Evolutionary conservation across 164 flowering plant species (phyloP).

Genomic region (Vitis rotundifolia): DNA sequence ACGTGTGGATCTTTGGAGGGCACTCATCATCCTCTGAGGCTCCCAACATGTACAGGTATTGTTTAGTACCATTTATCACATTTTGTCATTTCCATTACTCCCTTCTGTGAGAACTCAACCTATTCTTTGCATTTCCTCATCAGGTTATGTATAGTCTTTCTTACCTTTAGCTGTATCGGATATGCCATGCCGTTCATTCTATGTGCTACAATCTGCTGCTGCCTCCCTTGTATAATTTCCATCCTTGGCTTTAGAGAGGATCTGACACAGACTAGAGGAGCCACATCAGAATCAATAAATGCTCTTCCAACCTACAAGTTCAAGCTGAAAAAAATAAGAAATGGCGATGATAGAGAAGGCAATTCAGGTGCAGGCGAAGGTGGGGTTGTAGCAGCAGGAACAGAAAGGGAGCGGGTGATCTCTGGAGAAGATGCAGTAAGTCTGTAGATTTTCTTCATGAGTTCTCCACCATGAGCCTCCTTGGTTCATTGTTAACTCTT

Average conservation of each 20-base stretch:
- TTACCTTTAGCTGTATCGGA: constrained; percentile 89
- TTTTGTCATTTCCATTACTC: background rate
- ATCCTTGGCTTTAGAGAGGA: constrained; percentile 79
- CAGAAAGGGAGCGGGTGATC: constrained; percentile 77
- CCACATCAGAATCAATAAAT: constrained; percentile 74
- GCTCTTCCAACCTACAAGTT: constrained; percentile 82
- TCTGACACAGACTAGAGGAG: constrained; percentile 70
- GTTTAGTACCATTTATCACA: background rate
- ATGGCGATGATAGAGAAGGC: constrained; percentile 34
- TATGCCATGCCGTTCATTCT: constrained; percentile 96
- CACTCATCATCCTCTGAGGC: constrained; percentile 40
- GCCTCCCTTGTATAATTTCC: constrained; percentile 92
- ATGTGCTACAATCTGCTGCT: constrained; percentile 92
- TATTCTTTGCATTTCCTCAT: constrained; percentile 17
- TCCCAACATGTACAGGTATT: constrained; percentile 53
- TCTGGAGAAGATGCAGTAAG: constrained; percentile 97
- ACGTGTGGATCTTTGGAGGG: constrained; percentile 59
- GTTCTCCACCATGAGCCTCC: background rate
- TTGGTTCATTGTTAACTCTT: constrained; percentile 5
- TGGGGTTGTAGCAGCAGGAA: constrained; percentile 85
- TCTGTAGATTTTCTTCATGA: constrained; percentile 1
- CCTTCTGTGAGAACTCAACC: background rate
- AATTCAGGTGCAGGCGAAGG: constrained; percentile 48
- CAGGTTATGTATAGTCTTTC: constrained; percentile 95
- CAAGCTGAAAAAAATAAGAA: constrained; percentile 52